These are phyloP conservation scores for Termitomyces sp. DNA, from an alignment of 768 basidiomycete genomes.

Conservation along the genomic window DNA sequence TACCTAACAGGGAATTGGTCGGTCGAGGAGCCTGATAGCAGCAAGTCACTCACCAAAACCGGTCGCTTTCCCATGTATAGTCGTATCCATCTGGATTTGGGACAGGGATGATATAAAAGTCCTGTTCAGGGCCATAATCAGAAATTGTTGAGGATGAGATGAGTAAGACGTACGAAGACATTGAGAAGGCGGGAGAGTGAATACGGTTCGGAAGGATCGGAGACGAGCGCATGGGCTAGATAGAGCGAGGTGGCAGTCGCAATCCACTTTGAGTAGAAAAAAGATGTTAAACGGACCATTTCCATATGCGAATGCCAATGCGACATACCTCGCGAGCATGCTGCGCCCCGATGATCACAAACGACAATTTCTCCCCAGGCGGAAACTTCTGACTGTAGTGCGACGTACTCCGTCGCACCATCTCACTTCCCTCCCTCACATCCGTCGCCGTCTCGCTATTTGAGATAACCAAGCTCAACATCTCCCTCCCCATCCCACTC, in stretches of 20 bases:
- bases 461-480: conserved; percentile 48
- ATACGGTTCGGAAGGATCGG: conserved; percentile 37
- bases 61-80: conserved; percentile 65
- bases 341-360: conserved; percentile 35
- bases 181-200: conserved; percentile 47
- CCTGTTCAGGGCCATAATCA: conserved; percentile 22
- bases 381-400: conserved; percentile 11
- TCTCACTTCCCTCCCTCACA: conserved; percentile 3
- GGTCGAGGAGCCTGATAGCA: neutral
- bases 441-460: conserved; percentile 8
- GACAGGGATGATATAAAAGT: conserved; percentile 62
- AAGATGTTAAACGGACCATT: conserved; percentile 3
- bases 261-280: conserved; percentile 62
- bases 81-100: conserved; percentile 72
- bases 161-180: conserved; percentile 35
- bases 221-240: conserved; percentile 62
- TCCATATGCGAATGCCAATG: neutral
- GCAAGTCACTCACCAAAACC: conserved; percentile 45
- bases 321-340: conserved; percentile 65
- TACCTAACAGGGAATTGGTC: conserved; percentile 34
- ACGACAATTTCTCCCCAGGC: neutral
- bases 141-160: neutral
- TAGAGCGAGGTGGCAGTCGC: conserved; percentile 71
- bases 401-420: neutral
- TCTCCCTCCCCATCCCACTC: conserved; percentile 52